phyloP scores from a whole-genome alignment of 169 alveolate genomes.

The Eimeria brunetti region DNA sequence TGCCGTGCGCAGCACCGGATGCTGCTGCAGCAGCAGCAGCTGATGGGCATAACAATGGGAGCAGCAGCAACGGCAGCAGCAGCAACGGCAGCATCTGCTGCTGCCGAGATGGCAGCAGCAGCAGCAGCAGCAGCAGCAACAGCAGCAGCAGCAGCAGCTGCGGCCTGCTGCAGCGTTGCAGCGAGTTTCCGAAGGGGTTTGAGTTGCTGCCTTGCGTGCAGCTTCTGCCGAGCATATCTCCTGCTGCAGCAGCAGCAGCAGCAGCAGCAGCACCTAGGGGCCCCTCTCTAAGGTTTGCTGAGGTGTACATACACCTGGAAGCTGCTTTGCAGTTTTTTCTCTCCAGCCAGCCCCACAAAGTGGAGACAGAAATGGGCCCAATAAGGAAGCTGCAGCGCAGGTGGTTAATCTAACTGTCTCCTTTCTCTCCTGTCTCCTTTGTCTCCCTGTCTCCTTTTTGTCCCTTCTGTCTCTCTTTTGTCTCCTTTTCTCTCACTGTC shows the following conservation, averaged over 20 bases:
- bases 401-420: not conserved
- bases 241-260: constrained; percentile 41
- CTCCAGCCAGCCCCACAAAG: not conserved
- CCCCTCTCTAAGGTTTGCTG: constrained; percentile 11
- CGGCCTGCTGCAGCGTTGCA: constrained; percentile 30
- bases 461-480: too few species aligned
- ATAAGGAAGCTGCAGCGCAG: constrained; percentile 32
- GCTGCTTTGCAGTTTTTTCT: constrained; percentile 1
- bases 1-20: not conserved
- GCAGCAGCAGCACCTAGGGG: constrained; percentile 45
- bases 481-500: not conserved
- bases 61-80: constrained; percentile 27
- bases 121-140: constrained; percentile 15
- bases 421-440: not conserved
- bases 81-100: constrained; percentile 10
- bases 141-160: constrained; percentile 5
- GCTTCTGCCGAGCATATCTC: constrained; percentile 7
- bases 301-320: constrained; percentile 54
- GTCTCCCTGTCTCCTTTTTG: not conserved
- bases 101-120: not conserved
- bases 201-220: constrained; percentile 2
- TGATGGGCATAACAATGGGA: not conserved
- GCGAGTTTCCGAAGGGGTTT: constrained; percentile 16
- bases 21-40: not conserved
- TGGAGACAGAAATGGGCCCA: not conserved